Evolutionary conservation across 2,329 filamentous ascomycete genomes (phyloP).

Genomic region (Penicillium hesseltinei): DNA sequence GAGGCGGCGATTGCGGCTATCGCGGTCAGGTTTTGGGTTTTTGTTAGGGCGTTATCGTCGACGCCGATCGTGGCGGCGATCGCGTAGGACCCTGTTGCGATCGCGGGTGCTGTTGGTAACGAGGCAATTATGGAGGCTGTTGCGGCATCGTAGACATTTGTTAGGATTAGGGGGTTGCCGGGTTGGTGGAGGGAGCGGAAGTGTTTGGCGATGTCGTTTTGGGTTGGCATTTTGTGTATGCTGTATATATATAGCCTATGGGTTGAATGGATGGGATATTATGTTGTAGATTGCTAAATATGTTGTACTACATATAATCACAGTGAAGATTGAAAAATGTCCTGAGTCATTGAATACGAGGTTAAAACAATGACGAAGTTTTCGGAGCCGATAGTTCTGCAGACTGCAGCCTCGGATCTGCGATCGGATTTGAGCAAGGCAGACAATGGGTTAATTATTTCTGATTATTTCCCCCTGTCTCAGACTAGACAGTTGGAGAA

Average conservation of each 20-base stretch:
- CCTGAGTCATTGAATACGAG: background rate
- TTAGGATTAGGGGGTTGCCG: slow-evolving; percentile 52
- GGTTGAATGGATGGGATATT: background rate
- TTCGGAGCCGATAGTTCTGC: background rate
- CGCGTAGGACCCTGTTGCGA: slow-evolving; percentile 54
- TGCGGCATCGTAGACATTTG: slow-evolving; percentile 57
- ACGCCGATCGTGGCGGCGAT: slow-evolving; percentile 49
- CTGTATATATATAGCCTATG: background rate
- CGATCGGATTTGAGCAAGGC: slow-evolving; percentile 3
- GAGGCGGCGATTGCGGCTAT: slow-evolving; percentile 48
- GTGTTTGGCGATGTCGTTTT: slow-evolving; percentile 9
- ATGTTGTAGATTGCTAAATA: too few species aligned
- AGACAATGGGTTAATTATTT: slow-evolving; percentile 2
- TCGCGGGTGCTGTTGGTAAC: slow-evolving; percentile 35
- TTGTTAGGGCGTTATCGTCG: slow-evolving; percentile 50
- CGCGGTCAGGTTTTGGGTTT: slow-evolving; percentile 52
- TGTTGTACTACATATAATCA: too few species aligned
- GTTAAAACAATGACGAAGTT: background rate
- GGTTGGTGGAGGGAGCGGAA: slow-evolving; percentile 52
- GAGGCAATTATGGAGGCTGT: slow-evolving; percentile 49
- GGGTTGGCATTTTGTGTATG: background rate
- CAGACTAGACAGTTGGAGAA: slow-evolving; percentile 13
- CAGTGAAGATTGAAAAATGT: too few species aligned
- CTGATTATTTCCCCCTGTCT: slow-evolving; percentile 13
- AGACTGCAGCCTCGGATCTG: background rate